Base-by-base conservation (phyloP, 1,139 yeast species). In the Candida frijolesensis region DNA sequence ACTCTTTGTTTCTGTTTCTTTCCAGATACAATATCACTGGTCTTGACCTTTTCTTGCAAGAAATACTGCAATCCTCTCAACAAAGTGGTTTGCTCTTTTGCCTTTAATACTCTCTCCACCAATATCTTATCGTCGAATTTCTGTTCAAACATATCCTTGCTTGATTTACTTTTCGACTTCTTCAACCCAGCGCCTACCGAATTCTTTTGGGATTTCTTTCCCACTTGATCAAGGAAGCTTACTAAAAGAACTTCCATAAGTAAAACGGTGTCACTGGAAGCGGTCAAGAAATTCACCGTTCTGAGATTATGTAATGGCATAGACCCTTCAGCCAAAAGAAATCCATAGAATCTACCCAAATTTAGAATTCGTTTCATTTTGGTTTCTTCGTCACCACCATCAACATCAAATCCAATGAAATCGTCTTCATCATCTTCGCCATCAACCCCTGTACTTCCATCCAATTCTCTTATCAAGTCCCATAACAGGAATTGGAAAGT, bases 401-500 rank as follows among this genome's bases (percentile, higher is more conserved):
- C 76, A 6, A 64, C 71, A 39, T 69, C 76, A 50, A 62, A 67
- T 9, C 63, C 76, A n/a, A 69, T 66, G 51, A 71, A 70, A 39
- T 46, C 51, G 2, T 65, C 68, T 4, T 70, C 77, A 5, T 64
- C 68, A 9, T 70, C 76, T 5, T 71, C 75, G 7, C 67, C 75
- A 3, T 67, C 78, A 6, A 77, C 80, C 3, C 74, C 79, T 22
- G 53, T 47, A 2, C 62, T 50, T 6, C 72, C 73, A 58, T 87
- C 96, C 45, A 90, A 72, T 34, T 85, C 90, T 56, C 84, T 83
- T n/a, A 92, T 62, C 47, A 85, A 77, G 65, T 94, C 97, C 98
- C 98, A 95, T 43, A 95, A 75, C 63, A 84, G 77, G 65, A 94
- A 91, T 63, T 94, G 97, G 59, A 95, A 86, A 0, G 96, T 83